Evolutionary conservation across 2,329 filamentous ascomycete species (phyloP).

Genomic region (Mycosphaerella sp.): DNA sequence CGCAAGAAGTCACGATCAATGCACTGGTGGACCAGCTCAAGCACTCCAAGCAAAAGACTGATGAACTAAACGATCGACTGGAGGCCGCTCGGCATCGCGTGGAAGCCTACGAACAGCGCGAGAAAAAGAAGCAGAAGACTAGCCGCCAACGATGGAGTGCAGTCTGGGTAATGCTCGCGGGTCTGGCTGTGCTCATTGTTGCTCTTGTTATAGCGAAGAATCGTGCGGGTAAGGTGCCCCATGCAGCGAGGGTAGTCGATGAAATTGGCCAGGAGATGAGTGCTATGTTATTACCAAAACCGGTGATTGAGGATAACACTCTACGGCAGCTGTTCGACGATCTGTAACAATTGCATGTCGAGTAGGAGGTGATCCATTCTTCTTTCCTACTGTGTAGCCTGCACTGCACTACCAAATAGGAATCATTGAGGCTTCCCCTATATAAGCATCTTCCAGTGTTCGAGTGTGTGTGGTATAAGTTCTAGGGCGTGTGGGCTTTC

Average conservation of each 20-base stretch:
- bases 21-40: conserved; percentile 57
- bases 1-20: conserved; percentile 59
- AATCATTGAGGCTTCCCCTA: too few relatives aligned
- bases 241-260: conserved; percentile 17
- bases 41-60: conserved; percentile 54
- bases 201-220: conserved; percentile 27
- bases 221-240: conserved; percentile 21
- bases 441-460: too few relatives aligned
- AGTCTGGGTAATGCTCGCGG: conserved; percentile 26
- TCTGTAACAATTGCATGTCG: conserved; percentile 15
- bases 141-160: conserved; percentile 36
- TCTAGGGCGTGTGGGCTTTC: too few relatives aligned
- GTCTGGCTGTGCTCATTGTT: conserved; percentile 23
- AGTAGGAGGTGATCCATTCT: too few relatives aligned
- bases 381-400: too few relatives aligned
- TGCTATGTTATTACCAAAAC: conserved; percentile 17
- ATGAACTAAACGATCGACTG: conserved; percentile 56
- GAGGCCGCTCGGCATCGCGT: conserved; percentile 58
- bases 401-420: too few relatives aligned
- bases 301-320: conserved; percentile 26
- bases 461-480: too few relatives aligned
- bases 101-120: conserved; percentile 61
- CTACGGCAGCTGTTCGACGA: conserved; percentile 30
- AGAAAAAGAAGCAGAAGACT: conserved; percentile 62
- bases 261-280: conserved; percentile 20